Conservation (phyloP, 2,329 filamentous ascomycete genomes). For the Colletotrichum sp. region DNA sequence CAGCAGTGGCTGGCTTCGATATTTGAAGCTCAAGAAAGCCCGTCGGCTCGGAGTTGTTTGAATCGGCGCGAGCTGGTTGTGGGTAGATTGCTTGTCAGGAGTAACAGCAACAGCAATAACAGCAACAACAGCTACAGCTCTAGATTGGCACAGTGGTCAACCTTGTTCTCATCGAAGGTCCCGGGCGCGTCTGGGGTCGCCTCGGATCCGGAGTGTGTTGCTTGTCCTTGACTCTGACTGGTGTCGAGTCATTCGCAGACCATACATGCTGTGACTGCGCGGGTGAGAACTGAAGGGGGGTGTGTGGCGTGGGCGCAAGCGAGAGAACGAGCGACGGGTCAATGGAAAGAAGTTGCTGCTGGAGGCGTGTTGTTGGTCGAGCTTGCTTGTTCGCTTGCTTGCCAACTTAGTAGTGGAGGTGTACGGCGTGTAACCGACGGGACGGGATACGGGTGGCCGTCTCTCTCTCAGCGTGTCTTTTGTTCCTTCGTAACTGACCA, state of each 20-base stretch:
- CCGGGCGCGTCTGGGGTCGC: background rate
- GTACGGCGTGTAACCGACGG: background rate
- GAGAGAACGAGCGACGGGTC: background rate
- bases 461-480: background rate
- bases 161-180: conserved; percentile 6
- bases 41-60: background rate
- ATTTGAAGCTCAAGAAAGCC: background rate
- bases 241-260: conserved; percentile 16
- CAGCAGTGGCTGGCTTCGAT: conserved; percentile 5
- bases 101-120: background rate
- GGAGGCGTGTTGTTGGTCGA: background rate
- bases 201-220: conserved; percentile 10
- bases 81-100: background rate
- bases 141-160: background rate
- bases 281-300: background rate
- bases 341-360: background rate
- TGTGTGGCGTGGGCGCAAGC: conserved; percentile 5
- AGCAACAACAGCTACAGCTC: conserved; percentile 11
- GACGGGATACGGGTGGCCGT: background rate
- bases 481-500: background rate
- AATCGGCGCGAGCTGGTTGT: background rate
- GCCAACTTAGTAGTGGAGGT: background rate
- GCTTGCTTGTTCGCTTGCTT: background rate
- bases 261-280: conserved; percentile 19
- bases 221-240: conserved; percentile 17